These are phyloP conservation scores for Mycena sp. DNA, from an alignment of 1,284 basidiomycete species.

Conservation along the genomic window DNA sequence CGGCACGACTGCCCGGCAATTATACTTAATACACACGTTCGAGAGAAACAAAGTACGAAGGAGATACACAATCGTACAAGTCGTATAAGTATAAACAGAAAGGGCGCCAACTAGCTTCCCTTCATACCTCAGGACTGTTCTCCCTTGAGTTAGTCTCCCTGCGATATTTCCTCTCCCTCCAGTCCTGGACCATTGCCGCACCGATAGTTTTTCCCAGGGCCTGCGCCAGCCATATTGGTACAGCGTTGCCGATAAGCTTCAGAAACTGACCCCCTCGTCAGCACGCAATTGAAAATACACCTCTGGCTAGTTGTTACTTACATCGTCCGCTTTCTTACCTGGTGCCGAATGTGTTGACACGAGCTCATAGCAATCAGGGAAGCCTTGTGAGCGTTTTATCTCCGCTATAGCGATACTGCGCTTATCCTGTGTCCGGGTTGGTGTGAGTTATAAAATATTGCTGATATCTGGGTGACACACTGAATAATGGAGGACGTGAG, in stretches of 20 bases:
- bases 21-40: no score
- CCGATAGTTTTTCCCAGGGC: constrained; percentile 21
- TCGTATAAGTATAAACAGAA: no score
- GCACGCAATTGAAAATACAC: neutral
- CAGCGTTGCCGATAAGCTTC: constrained; percentile 23
- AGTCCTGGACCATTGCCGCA: constrained; percentile 5
- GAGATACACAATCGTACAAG: no score
- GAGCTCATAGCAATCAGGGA: constrained; percentile 15
- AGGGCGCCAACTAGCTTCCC: no score
- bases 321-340: neutral
- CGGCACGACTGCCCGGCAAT: no score
- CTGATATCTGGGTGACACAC: constrained; percentile 3
- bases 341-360: constrained; percentile 2
- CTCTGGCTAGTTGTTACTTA: no score
- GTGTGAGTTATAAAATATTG: neutral
- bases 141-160: no score
- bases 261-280: constrained; percentile 9
- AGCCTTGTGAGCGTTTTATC: constrained; percentile 22
- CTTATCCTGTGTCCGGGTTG: constrained; percentile 11
- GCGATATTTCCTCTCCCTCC: neutral
- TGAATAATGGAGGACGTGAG: constrained; percentile 11
- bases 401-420: constrained; percentile 15
- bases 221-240: constrained; percentile 14
- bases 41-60: no score
- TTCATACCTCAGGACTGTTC: no score